Base-by-base conservation (phyloP, 805 yeast genomes). In the Spathaspora girioi region DNA sequence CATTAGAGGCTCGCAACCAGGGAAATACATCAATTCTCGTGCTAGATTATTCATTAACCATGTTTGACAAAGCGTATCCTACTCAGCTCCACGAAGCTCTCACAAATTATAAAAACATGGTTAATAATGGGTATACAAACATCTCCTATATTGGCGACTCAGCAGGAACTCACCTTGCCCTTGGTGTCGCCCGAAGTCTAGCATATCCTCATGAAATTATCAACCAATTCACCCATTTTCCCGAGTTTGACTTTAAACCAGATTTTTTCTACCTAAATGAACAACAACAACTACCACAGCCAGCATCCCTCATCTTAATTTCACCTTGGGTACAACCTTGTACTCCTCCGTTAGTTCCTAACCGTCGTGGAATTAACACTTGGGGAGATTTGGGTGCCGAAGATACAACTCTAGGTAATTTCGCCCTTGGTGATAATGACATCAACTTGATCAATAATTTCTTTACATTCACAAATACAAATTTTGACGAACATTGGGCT, bases 141-240 rank as follows among this genome's bases (percentile, higher is more conserved):
- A 61, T 74, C 17, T 62, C 61, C 14, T 57, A 72, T 8, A 51
- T 74, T 53, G 78, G 78, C 2, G 78, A 74, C 54, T 73, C 77
- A 6, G 77, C 77, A 12, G 78, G 78, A 20, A 76, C 70, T 5
- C 67, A 71, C 52, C 61, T 73, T 55, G 55, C 65, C 55, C 5
- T 44, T 56, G 50, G 56, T n/a, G 11, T 57, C 9, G 47, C 56
- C 12, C 57, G 69, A 50, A 56, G 54, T 54, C 52, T 67, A 27
- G 65, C 69, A 14, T 68, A 69, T 50, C 72, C 70, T 0, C 63
- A 66, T 27, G 71, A 67, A 50, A 61, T 68, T 1, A 50, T 51
- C 15, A 48, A 45, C 20, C 64, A 60, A n/a, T 68, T 68, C 47
- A 47, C 54, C 7, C 49, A 49, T 11, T 65, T 54, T 50, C 51